Evolutionary conservation across 2,329 filamentous ascomycete genomes (phyloP), one percentile per base, ranked within the genome.

Genomic region (Erysiphe pulchra): DNA sequence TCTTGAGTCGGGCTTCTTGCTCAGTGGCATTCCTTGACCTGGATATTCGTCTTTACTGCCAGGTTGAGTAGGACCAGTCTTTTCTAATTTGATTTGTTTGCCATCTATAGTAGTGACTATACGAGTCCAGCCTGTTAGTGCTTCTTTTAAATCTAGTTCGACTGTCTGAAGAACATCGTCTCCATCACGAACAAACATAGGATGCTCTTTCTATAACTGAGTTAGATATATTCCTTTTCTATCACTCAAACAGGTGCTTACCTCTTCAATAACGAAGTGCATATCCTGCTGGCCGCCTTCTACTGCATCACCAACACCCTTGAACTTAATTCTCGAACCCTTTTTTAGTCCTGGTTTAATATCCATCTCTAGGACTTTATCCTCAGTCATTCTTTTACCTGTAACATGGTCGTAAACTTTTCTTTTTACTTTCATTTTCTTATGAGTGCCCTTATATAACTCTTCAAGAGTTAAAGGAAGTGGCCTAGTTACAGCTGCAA

Each of bases 391-490:
- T 54, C 85, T 76, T 66, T 92, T 93, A 47, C 84, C 84, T 0
- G 70, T 77, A 17, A 77, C 64, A 36, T 66, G 68, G 60, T 98
- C 90, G 60, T 83, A 95, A 16, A 80, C 85, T 73, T 95, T 95
- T 57, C 87, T 75, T 68, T 93, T 94, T 52, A 95, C 92, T 66
- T 90, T 92, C 71, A 98, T 84, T 70, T 92, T 94, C 73, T 98
- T 98, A 43, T 80, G 84, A 33, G 76, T 75, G 37, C 90, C 90
- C 24, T 71, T 77, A 65, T 75, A 95, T 50, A 95, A 64, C 57
- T 98, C 90, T 61, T 98, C 90, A 32, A 98, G 65, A 2, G 80
- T 75, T 18, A 98, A 66, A 2, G 77, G 74, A 50, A 98, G 62
- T 41, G 80, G 75, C 56, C 82, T 79, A 63, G 95, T 87, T 11